Percentiles rank a stretch among this genome's conserved stretches.
phyloP scores from a whole-genome alignment of 2,329 filamentous ascomycete genomes.

The Fusarium subglutinans region DNA sequence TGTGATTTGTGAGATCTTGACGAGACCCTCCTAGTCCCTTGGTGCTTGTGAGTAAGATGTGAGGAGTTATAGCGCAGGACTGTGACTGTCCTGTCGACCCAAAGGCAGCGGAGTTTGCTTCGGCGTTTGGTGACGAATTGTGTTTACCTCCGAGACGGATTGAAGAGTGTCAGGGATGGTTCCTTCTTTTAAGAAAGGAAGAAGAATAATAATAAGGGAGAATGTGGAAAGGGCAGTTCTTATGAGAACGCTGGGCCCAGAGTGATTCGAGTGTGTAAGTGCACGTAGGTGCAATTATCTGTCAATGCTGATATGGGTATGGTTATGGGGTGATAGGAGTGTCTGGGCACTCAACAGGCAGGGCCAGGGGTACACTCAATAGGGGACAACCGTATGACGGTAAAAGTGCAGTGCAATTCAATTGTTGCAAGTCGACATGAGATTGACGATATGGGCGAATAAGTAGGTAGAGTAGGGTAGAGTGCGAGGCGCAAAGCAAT shows the following conservation, averaged over 20 bases:
- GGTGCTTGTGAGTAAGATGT: conserved; percentile 16
- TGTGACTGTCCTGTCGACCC: conserved; percentile 15
- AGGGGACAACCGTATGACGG: conserved; percentile 40
- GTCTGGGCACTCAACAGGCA: conserved; percentile 28
- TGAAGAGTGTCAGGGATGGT: background rate
- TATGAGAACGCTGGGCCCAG: conserved; percentile 27
- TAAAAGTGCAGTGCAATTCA: conserved; percentile 26
- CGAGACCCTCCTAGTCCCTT: conserved; percentile 5
- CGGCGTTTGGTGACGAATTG: conserved; percentile 4
- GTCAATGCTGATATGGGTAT: conserved; percentile 22
- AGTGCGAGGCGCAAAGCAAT: conserved; percentile 9
- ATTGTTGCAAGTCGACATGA: conserved; percentile 36
- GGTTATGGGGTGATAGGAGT: conserved; percentile 38
- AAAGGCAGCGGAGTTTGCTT: conserved; percentile 30
- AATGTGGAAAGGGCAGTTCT: background rate
- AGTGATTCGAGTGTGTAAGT: conserved; percentile 29
- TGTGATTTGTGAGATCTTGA: conserved; percentile 11
- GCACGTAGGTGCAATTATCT: conserved; percentile 25
- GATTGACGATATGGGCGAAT: conserved; percentile 36
- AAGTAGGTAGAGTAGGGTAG: conserved; percentile 12
- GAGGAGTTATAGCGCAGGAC: conserved; percentile 25
- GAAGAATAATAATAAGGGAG: background rate
- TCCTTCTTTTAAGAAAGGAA: background rate
- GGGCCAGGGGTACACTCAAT: conserved; percentile 35
- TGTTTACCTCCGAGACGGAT: conserved; percentile 9